A percentile compares a stretch with the other conserved stretches of the same genome.
These are phyloP conservation scores for Psilocybe subaeruginosa DNA, from an alignment of 768 basidiomycete species.

Conservation along the genomic window DNA sequence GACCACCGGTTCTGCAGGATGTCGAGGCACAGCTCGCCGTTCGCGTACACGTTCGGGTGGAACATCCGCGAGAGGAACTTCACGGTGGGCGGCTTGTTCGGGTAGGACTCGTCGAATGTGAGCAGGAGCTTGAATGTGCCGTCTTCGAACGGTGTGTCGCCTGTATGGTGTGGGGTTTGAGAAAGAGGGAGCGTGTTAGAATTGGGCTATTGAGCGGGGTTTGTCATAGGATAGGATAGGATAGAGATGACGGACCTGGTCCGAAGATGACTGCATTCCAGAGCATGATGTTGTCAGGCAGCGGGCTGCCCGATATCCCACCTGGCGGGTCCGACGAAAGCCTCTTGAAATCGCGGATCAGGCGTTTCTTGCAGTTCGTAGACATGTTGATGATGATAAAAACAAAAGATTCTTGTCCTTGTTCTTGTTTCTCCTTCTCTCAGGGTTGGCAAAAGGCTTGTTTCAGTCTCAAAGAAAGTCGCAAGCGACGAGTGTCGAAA, in stretches of 20 bases:
- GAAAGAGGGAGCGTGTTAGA: background rate
- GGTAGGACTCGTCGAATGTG: constrained; percentile 97
- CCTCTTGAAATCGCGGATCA: constrained; percentile 97
- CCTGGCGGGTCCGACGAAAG: constrained; percentile 93
- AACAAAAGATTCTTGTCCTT: too few species aligned
- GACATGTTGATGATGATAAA: constrained; percentile 44
- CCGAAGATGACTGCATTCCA: constrained; percentile 99
- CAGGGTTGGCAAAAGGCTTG: too few species aligned
- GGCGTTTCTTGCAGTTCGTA: constrained; percentile 90
- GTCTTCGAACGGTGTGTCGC: constrained; percentile 98
- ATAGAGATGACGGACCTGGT: constrained; percentile 65
- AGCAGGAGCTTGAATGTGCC: constrained; percentile 97
- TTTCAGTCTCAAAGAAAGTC: too few species aligned
- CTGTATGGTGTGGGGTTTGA: constrained; percentile 40
- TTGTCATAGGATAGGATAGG: background rate
- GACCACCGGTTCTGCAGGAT: constrained; percentile 99
- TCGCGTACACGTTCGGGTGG: constrained; percentile 98
- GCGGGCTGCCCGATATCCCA: constrained; percentile 96
- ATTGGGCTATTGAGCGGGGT: background rate
- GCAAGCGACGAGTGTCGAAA: too few species aligned
- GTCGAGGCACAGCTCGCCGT: constrained; percentile 97
- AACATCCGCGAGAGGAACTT: constrained; percentile 99
- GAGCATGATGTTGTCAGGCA: constrained; percentile 98
- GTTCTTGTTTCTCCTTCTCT: too few species aligned
- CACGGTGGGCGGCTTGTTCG: constrained; percentile 97